Percentiles rank a stretch among this genome's conserved stretches.
Evolutionary conservation across 495 filamentous ascomycete species (phyloP).

Genomic region (Podospora fimiseda): DNA sequence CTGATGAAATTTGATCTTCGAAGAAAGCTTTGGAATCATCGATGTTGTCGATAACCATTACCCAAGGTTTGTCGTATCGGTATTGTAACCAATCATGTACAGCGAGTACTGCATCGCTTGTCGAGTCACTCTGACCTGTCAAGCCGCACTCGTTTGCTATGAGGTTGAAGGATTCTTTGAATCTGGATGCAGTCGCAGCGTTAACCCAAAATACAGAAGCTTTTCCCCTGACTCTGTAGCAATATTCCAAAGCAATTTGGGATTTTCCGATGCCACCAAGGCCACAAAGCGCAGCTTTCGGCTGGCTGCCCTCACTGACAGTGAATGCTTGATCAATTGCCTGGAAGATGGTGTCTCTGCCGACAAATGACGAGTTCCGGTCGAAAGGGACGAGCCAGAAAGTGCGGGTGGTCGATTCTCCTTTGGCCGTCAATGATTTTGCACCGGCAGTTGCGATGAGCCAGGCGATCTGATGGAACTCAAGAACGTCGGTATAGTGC

Average conservation of each 20-base stretch:
- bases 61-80: neutral
- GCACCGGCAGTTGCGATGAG: too few relatives aligned
- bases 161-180: neutral
- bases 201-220: neutral
- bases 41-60: neutral
- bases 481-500: neutral
- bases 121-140: neutral
- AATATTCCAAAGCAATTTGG: neutral
- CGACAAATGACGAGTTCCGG: neutral
- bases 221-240: neutral
- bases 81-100: neutral
- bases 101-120: neutral
- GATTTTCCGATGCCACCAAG: neutral
- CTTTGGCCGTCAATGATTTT: too few relatives aligned
- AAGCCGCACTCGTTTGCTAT: neutral
- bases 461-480: neutral
- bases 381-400: neutral
- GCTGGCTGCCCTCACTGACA: neutral
- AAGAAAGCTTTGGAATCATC: neutral
- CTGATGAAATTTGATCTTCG: neutral
- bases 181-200: neutral
- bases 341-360: neutral
- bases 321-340: neutral
- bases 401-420: neutral
- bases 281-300: neutral